A percentile compares a stretch with the other conserved stretches of the same genome.
These are phyloP conservation scores for Umbelopsis vinacea DNA, from an alignment of 192 early-diverging fungal species.

Conservation along the genomic window DNA sequence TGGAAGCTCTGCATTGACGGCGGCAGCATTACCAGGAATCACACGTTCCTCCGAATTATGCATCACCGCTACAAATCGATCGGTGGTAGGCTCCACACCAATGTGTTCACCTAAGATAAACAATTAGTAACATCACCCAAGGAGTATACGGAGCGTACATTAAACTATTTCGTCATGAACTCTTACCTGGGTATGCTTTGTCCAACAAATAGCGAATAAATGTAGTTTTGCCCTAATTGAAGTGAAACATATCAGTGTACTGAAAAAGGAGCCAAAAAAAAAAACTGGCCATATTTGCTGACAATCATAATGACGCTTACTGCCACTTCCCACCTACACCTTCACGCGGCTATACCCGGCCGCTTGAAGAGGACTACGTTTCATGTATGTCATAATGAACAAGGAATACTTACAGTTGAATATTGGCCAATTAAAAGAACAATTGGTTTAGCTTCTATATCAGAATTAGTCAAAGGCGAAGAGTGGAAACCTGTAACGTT, in stretches of 20 bases:
- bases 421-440: slow-evolving; percentile 88
- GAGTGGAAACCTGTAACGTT: slow-evolving; percentile 67
- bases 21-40: slow-evolving; percentile 88
- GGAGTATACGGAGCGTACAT: neutral
- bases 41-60: slow-evolving; percentile 71
- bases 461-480: slow-evolving; percentile 75
- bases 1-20: slow-evolving; percentile 79
- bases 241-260: neutral
- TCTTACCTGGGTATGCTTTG: slow-evolving; percentile 72
- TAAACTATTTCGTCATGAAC: neutral
- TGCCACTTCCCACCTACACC: too few relatives aligned
- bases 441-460: slow-evolving; percentile 88
- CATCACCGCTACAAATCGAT: slow-evolving; percentile 88
- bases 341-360: too few relatives aligned
- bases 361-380: too few relatives aligned
- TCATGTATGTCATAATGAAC: neutral
- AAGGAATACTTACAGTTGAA: slow-evolving; percentile 60
- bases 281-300: neutral
- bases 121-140: neutral
- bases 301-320: too few relatives aligned
- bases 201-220: slow-evolving; percentile 81
- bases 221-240: slow-evolving; percentile 76
- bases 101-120: slow-evolving; percentile 57
- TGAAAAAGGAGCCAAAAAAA: neutral
- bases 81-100: slow-evolving; percentile 88